Percentiles rank a stretch among this genome's conserved stretches.
Conservation (phyloP, 176 grass and related monocot genomes). For the Carex myosuroides region DNA sequence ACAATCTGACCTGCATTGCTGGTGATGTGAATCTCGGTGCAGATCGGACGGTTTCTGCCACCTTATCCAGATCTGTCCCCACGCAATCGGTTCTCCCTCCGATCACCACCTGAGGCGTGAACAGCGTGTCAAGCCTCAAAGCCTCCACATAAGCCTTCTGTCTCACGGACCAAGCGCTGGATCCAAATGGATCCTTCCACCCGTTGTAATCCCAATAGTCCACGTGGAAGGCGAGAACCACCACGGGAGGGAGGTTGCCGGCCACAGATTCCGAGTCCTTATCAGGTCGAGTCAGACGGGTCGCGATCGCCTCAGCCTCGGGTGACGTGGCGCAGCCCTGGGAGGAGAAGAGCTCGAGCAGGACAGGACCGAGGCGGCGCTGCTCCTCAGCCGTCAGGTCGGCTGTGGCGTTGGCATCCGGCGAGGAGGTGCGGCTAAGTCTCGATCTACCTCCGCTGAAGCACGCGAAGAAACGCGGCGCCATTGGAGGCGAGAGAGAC, state of each 20-base stretch:
- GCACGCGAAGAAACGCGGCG: constrained; percentile 53
- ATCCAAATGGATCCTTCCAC: constrained; percentile 86
- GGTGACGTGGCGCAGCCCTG: constrained; percentile 68
- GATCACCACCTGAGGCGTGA: constrained; percentile 83
- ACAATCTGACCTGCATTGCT: constrained; percentile 57
- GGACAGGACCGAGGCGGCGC: constrained; percentile 47
- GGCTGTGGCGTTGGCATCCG: constrained; percentile 15
- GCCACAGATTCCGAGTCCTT: constrained; percentile 9
- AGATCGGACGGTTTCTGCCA: constrained; percentile 38
- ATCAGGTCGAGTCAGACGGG: constrained; percentile 35
- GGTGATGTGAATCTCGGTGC: constrained; percentile 54
- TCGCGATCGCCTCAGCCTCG: constrained; percentile 61
- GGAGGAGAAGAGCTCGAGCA: constrained; percentile 92
- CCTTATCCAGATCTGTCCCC: constrained; percentile 61
- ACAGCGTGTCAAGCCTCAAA: constrained; percentile 79
- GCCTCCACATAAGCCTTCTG: constrained; percentile 94
- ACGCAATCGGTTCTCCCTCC: constrained; percentile 74
- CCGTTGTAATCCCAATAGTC: constrained; percentile 90
- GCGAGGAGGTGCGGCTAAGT: not conserved
- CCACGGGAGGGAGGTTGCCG: constrained; percentile 20
- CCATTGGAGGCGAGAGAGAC: constrained; percentile 35
- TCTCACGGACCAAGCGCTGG: constrained; percentile 79
- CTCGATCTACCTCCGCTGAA: constrained; percentile 37
- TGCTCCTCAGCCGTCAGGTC: constrained; percentile 40
- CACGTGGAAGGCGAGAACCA: constrained; percentile 87